phyloP scores from a whole-genome alignment of 108 stramenopile genomes.

The Skeletonema grethae region DNA sequence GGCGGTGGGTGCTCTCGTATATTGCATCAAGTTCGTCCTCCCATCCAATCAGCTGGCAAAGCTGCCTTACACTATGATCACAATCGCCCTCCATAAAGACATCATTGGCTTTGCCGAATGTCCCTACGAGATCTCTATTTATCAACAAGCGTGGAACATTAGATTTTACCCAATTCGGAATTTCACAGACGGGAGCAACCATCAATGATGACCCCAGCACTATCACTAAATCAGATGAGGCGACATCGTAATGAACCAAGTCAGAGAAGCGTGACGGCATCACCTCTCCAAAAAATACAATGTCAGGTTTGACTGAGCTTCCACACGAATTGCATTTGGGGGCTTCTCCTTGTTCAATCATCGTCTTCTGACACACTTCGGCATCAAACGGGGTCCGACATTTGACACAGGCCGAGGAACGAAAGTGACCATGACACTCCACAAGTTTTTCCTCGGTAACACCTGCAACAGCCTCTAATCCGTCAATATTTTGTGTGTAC shows the following conservation, averaged over 20 bases:
- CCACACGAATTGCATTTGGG: slow-evolving; percentile 78
- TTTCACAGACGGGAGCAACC: slow-evolving; percentile 81
- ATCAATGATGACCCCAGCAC: slow-evolving; percentile 86
- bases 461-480: slow-evolving; percentile 85
- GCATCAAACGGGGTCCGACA: slow-evolving; percentile 52
- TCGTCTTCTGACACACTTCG: slow-evolving; percentile 49
- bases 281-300: slow-evolving; percentile 94
- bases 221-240: slow-evolving; percentile 68
- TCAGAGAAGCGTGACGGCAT: slow-evolving; percentile 72
- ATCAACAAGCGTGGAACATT: slow-evolving; percentile 20
- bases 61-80: slow-evolving; percentile 37
- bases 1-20: slow-evolving; percentile 5
- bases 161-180: slow-evolving; percentile 31
- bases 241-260: slow-evolving; percentile 59
- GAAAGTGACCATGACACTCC: slow-evolving; percentile 92
- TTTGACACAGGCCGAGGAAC: slow-evolving; percentile 66
- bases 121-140: slow-evolving; percentile 42
- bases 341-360: slow-evolving; percentile 53
- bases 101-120: slow-evolving; percentile 25
- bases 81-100: slow-evolving; percentile 43
- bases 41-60: slow-evolving; percentile 36
- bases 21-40: slow-evolving; percentile 31
- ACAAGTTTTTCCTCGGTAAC: slow-evolving; percentile 72
- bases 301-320: slow-evolving; percentile 90
- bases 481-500: slow-evolving; percentile 97